Base-by-base conservation (phyloP, 2,329 filamentous ascomycete species). In the Colletotrichum noveboracense region DNA sequence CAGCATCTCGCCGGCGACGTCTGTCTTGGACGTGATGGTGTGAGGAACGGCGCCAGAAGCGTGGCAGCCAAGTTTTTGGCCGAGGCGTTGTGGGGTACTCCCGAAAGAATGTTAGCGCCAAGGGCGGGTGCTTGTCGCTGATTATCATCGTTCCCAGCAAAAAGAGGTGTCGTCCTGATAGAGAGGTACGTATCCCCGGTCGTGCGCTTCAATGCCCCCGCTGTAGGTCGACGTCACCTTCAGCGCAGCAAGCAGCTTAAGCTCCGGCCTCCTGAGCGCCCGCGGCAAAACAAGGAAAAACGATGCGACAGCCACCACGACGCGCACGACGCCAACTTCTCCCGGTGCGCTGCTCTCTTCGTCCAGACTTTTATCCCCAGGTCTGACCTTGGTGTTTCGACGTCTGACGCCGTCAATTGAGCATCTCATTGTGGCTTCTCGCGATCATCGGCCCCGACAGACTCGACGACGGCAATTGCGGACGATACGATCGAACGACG, bases 171-270 rank as follows among this genome's bases (percentile, higher is more conserved):
- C 2, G 0, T 12, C 6, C 1, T 38, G 68, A 38, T 75, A 75
- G 26, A 12, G 5, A 6, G 24, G 3, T 10, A 55, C 28, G 16
- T 18, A 18, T 12, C 32, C 56, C 61, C 36, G 32, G 68, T 38
- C 24, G 16, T 67, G 38, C 38, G 52, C 56, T 5, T 36, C 9
- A 16, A 21, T 16, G 30, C 43, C 67, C 71, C 61, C 61, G 69
- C 73, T 72, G 69, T 16, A n/a, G 24, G 55, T 64, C 69, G 69
- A 75, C 73, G 73, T 75, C 73, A 75, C 73, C 43, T 26, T 30
- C 68, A 67, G 52, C 56, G 43, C n/a, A 52, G n/a, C 43, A 32
- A 32, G 69, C 28, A 56, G 60, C 58, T 56, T n/a, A 61, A 71
- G 69, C 62, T 58, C 64, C 62, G 28, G 32, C 48, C 66, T 32